Base-by-base conservation (phyloP, 192 early-diverging fungal species). In the Radiomyces spectabilis region DNA sequence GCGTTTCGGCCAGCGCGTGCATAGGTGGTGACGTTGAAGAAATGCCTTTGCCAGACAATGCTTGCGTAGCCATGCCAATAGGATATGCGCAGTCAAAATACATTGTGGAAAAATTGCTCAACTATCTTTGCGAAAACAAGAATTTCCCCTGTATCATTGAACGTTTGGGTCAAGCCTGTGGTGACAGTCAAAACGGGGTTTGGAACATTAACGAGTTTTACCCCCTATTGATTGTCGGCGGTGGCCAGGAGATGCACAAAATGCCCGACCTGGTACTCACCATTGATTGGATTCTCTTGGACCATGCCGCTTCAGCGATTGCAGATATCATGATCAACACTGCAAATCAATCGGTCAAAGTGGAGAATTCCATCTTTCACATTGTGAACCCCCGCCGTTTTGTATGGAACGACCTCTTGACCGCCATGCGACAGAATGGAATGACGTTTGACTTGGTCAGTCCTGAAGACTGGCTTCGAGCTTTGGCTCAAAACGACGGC, bases 41-140 rank as follows among this genome's bases (percentile, higher is more conserved):
- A 40, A n/a, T 21, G 6, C 41, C 47, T 2, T 35, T 61, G 13
- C 65, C 65, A 22, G 45, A 51, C n/a, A 50, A 68, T 38, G 39
- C 59, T 26, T 27, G 41, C 19, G 37, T 50, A 24, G 18, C 53
- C 19, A 48, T 50, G 22, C 57, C 65, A 25, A 68, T 61, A 40
- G 65, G 65, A 0, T 69, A 69, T 40, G 56, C 50, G n/a, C 60
- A 64, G 26, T 59, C 55, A 25, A 69, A 69, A 19, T 69, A 50
- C 37, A 40, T 68, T 40, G 57, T 41, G 18, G 65, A 68, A 26
- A 18, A 57, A n/a, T 13, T 68, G 21, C 49, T 60, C 40, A 16
- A 53, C 3, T 52, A 44, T 24, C 43, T 60, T 9, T 35, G 59
- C 30, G 31, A 44, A 2, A 18, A 56, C 33, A 63, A 63, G 53